Percentiles rank a stretch among this genome's conserved stretches.
Conservation (phyloP, 768 basidiomycete species). For the Gloeopeniophorella convolvens region DNA sequence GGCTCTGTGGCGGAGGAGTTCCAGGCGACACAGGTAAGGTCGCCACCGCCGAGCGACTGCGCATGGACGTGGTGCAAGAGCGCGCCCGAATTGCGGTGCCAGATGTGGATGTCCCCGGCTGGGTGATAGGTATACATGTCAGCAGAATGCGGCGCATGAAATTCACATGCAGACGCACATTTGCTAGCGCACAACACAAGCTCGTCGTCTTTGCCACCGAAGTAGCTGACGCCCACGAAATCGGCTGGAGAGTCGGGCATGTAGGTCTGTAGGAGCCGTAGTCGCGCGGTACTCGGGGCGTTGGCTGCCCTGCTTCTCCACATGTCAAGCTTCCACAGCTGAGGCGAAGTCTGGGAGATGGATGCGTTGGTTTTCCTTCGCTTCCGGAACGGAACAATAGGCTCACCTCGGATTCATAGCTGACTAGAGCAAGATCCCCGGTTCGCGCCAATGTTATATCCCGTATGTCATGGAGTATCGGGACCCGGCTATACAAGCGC, state of each 20-base stretch:
- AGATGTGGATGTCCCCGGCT: constrained; percentile 82
- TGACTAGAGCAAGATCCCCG: constrained; percentile 58
- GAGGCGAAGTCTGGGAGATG: constrained; percentile 56
- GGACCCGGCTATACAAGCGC: constrained; percentile 48
- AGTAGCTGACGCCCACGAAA: constrained; percentile 77
- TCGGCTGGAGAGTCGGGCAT: constrained; percentile 62
- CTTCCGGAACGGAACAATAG: neutral
- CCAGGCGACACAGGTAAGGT: constrained; percentile 78
- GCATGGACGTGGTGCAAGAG: constrained; percentile 65
- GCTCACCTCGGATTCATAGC: constrained; percentile 67
- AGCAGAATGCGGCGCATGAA: neutral
- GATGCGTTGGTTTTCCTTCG: neutral
- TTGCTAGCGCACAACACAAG: constrained; percentile 74
- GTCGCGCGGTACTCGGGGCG: constrained; percentile 22
- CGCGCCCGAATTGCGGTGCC: constrained; percentile 76
- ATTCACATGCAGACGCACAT: constrained; percentile 33
- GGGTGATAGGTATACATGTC: constrained; percentile 6
- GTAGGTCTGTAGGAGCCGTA: constrained; percentile 58
- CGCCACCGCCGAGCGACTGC: constrained; percentile 52
- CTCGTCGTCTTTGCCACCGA: constrained; percentile 77
- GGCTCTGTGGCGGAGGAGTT: constrained; percentile 60
- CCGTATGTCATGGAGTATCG: constrained; percentile 65
- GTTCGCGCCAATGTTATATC: constrained; percentile 59
- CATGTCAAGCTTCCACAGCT: constrained; percentile 67
- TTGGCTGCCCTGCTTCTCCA: constrained; percentile 47